Conservation (phyloP, 2,329 filamentous ascomycete genomes). For the Penicillium digitatum region DNA sequence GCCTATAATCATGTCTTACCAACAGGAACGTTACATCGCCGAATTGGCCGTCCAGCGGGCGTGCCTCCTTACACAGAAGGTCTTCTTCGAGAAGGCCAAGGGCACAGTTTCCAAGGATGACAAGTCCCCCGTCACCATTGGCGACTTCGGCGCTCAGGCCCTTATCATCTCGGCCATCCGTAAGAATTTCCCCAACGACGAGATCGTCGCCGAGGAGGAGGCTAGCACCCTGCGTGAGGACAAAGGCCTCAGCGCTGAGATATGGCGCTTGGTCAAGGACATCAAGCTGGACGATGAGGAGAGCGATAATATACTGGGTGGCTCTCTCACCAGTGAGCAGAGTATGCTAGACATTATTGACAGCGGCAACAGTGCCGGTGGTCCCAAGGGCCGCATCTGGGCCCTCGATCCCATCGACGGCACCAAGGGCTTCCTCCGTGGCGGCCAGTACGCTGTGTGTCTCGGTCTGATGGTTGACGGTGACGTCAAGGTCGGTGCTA, state of each 20-base stretch:
- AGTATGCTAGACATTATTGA: conserved; percentile 57
- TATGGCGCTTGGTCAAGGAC: conserved; percentile 78
- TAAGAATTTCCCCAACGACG: conserved; percentile 83
- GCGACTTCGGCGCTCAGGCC: conserved; percentile 95
- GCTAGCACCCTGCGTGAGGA: conserved; percentile 73
- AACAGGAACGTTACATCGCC: conserved; percentile 74
- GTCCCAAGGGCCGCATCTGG: conserved; percentile 66
- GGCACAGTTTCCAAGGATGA: conserved; percentile 93
- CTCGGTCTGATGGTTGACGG: conserved; percentile 89
- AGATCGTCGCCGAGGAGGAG: conserved; percentile 94
- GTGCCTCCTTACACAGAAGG: conserved; percentile 67
- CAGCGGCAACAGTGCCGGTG: conserved; percentile 46
- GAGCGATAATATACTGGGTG: conserved; percentile 66
- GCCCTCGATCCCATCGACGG: conserved; percentile 96
- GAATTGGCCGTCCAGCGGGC: conserved; percentile 86
- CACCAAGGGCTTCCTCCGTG: conserved; percentile 93
- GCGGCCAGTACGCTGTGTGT: conserved; percentile 95
- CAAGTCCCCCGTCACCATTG: conserved; percentile 93
- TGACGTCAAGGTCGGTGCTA: conserved; percentile 86
- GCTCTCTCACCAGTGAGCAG: conserved; percentile 62
- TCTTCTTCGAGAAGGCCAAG: conserved; percentile 86
- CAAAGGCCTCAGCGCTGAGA: conserved; percentile 62
- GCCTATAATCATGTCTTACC: conserved; percentile 53
- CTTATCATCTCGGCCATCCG: conserved; percentile 89
- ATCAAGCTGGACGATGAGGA: conserved; percentile 64